phyloP scores from a whole-genome alignment of 768 basidiomycete species.

The Lactarius tabidus region DNA sequence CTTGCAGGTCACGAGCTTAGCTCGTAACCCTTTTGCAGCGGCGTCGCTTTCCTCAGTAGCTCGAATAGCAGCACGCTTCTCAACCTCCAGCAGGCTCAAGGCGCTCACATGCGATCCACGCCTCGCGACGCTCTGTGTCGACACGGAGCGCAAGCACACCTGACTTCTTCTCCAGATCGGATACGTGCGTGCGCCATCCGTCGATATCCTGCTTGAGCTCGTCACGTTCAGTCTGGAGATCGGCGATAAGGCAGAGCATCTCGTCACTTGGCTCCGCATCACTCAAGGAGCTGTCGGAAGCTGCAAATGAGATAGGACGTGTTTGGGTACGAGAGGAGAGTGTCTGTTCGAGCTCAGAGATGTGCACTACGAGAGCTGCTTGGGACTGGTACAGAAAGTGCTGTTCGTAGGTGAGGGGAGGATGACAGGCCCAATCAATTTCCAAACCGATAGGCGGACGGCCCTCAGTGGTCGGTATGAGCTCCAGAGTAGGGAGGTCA shows the following conservation, averaged over 20 bases:
- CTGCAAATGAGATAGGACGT: constrained; percentile 42
- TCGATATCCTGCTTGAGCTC: constrained; percentile 85
- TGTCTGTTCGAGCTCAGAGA: constrained; percentile 74
- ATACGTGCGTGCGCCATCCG: constrained; percentile 77
- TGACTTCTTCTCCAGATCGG: constrained; percentile 71
- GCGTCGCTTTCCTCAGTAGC: constrained; percentile 31
- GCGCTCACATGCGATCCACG: constrained; percentile 75
- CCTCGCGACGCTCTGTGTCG: constrained; percentile 63
- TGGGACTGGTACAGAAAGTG: constrained; percentile 86
- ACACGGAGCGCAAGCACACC: constrained; percentile 58
- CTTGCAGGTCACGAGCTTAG: constrained; percentile 33
- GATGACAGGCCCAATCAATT: constrained; percentile 27
- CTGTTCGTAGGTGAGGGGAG: constrained; percentile 52
- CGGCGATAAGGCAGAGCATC: constrained; percentile 68
- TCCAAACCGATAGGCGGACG: constrained; percentile 39
- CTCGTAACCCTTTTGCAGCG: constrained; percentile 24
- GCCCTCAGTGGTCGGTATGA: constrained; percentile 59
- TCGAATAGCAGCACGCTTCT: constrained; percentile 56
- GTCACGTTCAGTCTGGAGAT: constrained; percentile 85
- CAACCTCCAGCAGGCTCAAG: constrained; percentile 62
- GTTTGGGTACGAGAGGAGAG: constrained; percentile 44
- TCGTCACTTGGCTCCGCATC: constrained; percentile 62
- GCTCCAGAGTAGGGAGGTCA: constrained; percentile 67
- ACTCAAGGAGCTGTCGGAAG: constrained; percentile 43
- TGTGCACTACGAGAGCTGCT: constrained; percentile 74